Conservation (phyloP, 192 early-diverging fungal genomes). For the Dissophora ornata region DNA sequence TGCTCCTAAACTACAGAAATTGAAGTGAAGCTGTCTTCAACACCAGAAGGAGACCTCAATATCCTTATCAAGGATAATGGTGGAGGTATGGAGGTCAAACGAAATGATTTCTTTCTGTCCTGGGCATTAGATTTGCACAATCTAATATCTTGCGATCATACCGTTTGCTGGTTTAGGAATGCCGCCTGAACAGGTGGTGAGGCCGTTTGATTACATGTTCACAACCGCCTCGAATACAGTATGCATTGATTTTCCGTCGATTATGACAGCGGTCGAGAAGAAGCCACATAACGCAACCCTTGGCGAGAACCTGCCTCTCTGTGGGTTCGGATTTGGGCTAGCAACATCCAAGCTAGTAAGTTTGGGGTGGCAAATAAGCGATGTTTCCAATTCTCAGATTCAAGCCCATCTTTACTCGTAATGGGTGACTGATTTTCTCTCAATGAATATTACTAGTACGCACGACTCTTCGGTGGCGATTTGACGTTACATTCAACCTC, state of each 20-base stretch:
- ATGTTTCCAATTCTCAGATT: too few species aligned
- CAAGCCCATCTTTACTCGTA: too few species aligned
- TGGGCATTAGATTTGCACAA: too few species aligned
- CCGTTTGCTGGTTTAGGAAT: conserved; percentile 15
- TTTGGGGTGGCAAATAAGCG: too few species aligned
- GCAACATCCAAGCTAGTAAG: conserved; percentile 49
- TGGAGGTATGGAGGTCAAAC: conserved; percentile 8
- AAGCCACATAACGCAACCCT: conserved; percentile 26
- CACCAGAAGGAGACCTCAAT: conserved; percentile 16
- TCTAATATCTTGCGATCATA: not conserved
- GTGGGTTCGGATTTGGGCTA: conserved; percentile 49
- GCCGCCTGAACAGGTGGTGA: conserved; percentile 11
- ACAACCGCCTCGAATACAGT: conserved; percentile 46
- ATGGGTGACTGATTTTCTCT: too few species aligned
- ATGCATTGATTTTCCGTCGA: conserved; percentile 35
- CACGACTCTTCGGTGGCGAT: conserved; percentile 43
- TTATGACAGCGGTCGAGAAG: conserved; percentile 41
- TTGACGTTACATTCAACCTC: conserved; percentile 23
- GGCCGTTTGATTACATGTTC: conserved; percentile 45
- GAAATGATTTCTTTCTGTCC: too few species aligned
- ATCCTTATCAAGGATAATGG: conserved; percentile 45
- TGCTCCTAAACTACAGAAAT: too few species aligned
- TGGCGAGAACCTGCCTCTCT: conserved; percentile 47
- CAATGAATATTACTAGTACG: conserved; percentile 37
- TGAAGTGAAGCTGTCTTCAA: conserved; percentile 19